phyloP scores from a whole-genome alignment of 2,329 filamentous ascomycete species.

The Fusarium transvaalense region DNA sequence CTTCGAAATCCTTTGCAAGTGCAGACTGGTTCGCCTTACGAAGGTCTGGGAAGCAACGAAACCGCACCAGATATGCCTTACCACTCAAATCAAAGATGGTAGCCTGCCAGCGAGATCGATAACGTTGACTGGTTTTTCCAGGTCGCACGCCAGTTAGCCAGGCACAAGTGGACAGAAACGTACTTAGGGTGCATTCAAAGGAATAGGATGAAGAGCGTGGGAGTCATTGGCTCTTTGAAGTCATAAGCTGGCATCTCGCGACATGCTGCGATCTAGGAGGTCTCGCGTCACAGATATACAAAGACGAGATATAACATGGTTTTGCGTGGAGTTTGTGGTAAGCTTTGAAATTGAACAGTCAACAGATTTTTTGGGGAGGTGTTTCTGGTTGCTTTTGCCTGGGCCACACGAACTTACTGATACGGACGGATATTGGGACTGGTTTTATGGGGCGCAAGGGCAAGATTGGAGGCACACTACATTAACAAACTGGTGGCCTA shows the following conservation, averaged over 20 bases:
- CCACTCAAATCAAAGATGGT: conserved; percentile 37
- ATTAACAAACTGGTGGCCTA: conserved; percentile 27
- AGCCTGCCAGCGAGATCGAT: background rate
- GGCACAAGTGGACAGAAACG: background rate
- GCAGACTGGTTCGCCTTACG: conserved; percentile 6
- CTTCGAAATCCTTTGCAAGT: conserved; percentile 34
- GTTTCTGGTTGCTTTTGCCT: conserved; percentile 32
- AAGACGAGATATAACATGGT: conserved; percentile 22
- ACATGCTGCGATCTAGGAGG: conserved; percentile 1
- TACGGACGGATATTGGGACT: conserved; percentile 1
- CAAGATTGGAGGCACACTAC: conserved; percentile 18
- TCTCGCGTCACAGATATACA: conserved; percentile 28
- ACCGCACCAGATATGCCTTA: conserved; percentile 15
- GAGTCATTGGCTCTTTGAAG: background rate
- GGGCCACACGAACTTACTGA: conserved; percentile 6
- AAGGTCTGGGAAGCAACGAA: conserved; percentile 13
- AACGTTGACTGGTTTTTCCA: background rate
- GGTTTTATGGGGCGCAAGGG: conserved; percentile 17
- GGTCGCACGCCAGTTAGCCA: background rate
- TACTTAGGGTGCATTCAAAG: background rate
- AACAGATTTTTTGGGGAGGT: conserved; percentile 16
- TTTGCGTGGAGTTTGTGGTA: conserved; percentile 40
- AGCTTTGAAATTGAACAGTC: conserved; percentile 41
- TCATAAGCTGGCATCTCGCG: background rate
- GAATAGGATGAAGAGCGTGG: background rate